A percentile compares a stretch with the other conserved stretches of the same genome.
These are phyloP conservation scores for Lunasporangiospora selenospora DNA, from an alignment of 192 early-diverging fungal species.

Conservation along the genomic window DNA sequence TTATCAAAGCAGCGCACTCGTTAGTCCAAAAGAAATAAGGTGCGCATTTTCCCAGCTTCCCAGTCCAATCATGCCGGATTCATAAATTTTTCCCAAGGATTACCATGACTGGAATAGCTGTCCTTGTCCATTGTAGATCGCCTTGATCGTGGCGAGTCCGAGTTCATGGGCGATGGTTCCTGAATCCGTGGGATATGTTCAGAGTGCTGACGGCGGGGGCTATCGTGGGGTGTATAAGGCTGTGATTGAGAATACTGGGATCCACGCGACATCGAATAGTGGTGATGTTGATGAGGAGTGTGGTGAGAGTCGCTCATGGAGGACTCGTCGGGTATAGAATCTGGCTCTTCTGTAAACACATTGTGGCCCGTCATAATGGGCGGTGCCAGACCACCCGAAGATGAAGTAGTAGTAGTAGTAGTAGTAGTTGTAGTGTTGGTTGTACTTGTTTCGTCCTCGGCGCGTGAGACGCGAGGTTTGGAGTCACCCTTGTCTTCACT, in stretches of 20 bases:
- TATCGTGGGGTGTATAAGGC: slow-evolving; percentile 10
- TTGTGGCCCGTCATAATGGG: slow-evolving; percentile 28
- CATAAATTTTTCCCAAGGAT: no score
- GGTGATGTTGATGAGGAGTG: no score
- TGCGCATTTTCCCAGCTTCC: no score
- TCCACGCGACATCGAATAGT: no score
- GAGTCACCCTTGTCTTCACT: slow-evolving; percentile 38
- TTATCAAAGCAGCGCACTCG: no score
- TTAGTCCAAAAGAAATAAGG: no score
- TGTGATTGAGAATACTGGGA: no score
- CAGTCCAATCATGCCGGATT: no score
- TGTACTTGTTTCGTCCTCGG: slow-evolving; percentile 15
- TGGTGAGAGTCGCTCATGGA: slow-evolving; percentile 2
- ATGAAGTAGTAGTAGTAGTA: no score
- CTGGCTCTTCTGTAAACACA: slow-evolving; percentile 40
- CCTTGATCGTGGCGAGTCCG: slow-evolving; percentile 6
- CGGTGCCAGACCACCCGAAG: neutral
- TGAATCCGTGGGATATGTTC: slow-evolving; percentile 34
- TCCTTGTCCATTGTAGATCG: slow-evolving; percentile 15
- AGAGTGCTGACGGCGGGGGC: slow-evolving; percentile 5
- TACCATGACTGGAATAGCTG: neutral
- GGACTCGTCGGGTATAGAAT: slow-evolving; percentile 35
- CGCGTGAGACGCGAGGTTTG: slow-evolving; percentile 9
- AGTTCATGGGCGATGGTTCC: slow-evolving; percentile 12
- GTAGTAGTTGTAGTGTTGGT: no score